Evolutionary conservation across 495 filamentous ascomycete species (phyloP).

Genomic region (Extremus antarcticus): DNA sequence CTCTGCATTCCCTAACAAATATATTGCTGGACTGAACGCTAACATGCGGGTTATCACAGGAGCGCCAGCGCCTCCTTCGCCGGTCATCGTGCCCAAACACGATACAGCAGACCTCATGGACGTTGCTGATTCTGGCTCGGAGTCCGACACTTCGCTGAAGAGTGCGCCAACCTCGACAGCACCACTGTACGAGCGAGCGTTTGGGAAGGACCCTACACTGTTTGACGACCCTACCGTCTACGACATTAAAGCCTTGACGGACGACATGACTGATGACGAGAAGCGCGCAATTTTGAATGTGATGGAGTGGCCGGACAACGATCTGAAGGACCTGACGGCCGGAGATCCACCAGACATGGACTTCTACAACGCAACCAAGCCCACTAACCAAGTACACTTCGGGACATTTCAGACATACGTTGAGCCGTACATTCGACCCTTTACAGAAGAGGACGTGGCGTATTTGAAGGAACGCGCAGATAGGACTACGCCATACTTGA

Average conservation of each 20-base stretch:
- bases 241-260: constrained; percentile 65
- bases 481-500: constrained; percentile 67
- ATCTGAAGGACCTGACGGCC: constrained; percentile 73
- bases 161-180: constrained; percentile 61
- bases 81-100: constrained; percentile 8
- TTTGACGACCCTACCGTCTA: constrained; percentile 93
- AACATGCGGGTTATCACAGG: constrained; percentile 9
- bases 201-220: constrained; percentile 82
- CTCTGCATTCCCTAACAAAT: no score
- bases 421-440: constrained; percentile 81
- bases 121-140: constrained; percentile 10
- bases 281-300: constrained; percentile 81
- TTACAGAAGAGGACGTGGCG: constrained; percentile 88
- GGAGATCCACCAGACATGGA: constrained; percentile 86
- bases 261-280: constrained; percentile 68
- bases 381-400: constrained; percentile 82
- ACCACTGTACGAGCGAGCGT: constrained; percentile 60
- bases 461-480: constrained; percentile 86
- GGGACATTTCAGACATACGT: constrained; percentile 79
- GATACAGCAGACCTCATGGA: constrained; percentile 16
- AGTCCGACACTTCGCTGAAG: constrained; percentile 43
- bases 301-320: constrained; percentile 63
- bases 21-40: no score
- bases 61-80: constrained; percentile 11
- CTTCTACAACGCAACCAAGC: constrained; percentile 78